phyloP scores from a whole-genome alignment of 441 rosid species.

The Gossypium schwendimanii region DNA sequence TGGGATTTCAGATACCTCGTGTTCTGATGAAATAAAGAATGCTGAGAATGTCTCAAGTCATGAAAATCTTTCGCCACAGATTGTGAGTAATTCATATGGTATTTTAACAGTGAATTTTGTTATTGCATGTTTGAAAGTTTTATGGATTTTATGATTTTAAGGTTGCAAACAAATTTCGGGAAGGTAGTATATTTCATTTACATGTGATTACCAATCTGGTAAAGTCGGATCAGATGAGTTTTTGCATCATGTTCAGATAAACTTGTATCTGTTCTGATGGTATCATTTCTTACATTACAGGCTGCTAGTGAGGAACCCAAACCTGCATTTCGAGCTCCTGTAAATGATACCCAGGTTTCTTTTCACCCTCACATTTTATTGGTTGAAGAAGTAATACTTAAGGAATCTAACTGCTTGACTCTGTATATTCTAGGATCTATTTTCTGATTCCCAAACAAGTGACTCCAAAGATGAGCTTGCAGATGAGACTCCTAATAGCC shows the following conservation, averaged over 20 bases:
- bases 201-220: background rate
- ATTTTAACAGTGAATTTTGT: background rate
- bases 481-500: conserved; percentile 46
- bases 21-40: conserved; percentile 17
- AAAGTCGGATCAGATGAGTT: background rate
- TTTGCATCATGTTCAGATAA: conserved; percentile 1
- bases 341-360: conserved; percentile 55
- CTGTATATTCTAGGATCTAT: conserved; percentile 44
- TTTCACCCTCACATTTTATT: background rate
- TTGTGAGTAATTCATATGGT: conserved; percentile 20
- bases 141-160: background rate
- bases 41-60: conserved; percentile 21
- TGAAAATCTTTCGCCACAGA: conserved; percentile 11
- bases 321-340: conserved; percentile 41
- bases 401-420: conserved; percentile 7
- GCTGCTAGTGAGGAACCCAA: conserved; percentile 23
- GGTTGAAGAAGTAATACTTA: background rate
- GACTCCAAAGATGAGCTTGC: conserved; percentile 36
- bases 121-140: background rate
- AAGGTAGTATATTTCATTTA: background rate
- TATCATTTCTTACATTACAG: conserved; percentile 26
- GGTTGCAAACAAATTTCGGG: background rate
- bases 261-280: conserved; percentile 2
- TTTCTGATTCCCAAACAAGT: conserved; percentile 40
- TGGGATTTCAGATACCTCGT: conserved; percentile 17